Evolutionary conservation across 1,284 basidiomycete genomes (phyloP), one percentile per base, ranked within the genome.

Genomic region (Dichomitus squalens): DNA sequence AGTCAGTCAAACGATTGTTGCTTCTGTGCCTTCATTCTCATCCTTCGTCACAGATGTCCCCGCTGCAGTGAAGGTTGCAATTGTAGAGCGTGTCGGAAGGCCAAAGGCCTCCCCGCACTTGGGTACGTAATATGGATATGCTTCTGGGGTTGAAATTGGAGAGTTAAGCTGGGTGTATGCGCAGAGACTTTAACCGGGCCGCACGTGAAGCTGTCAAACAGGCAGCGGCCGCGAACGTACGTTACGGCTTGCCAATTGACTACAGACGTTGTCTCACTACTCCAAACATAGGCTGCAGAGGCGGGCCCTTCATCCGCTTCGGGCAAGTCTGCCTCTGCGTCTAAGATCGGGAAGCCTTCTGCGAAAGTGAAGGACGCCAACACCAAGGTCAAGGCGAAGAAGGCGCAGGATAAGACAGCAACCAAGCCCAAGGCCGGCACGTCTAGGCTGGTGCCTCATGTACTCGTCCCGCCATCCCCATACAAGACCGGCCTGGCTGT

Each of bases 21-120:
- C 7, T 38, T 14, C 49, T 7, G n/a, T 34, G 23, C 35, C 3
- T 40, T 40, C 34, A 31, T 33, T 46, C 52, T 55, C 14, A 52
- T 39, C 16, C 47, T 12, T 27, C 14, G 7, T 25, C 20, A 11
- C 59, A 91, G 89, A 66, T 92, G 89, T 62, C 87, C 87, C 16
- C 81, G 78, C 66, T 92, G 89, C 60, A 74, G 77, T 53, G 83
- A 80, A 63, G 72, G 76, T 4, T 92, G 89, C 70, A 88, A 85
- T 66, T 92, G 89, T 60, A 76, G 78, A 36, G 68, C 66, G 1
- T 92, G 89, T 70, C 79, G 84, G 52, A 88, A 85, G 70, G 73
- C 79, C 11, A 79, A 83, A 68, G 85, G 87, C 14, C 73, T 87
- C 35, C 76, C 79, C 47, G 77, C 85, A 1, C 79, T 78, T 25